Percentiles rank a stretch among this genome's conserved stretches.
Evolutionary conservation across 257 asterid genomes (phyloP).

Genomic region (Apocynum venetum): DNA sequence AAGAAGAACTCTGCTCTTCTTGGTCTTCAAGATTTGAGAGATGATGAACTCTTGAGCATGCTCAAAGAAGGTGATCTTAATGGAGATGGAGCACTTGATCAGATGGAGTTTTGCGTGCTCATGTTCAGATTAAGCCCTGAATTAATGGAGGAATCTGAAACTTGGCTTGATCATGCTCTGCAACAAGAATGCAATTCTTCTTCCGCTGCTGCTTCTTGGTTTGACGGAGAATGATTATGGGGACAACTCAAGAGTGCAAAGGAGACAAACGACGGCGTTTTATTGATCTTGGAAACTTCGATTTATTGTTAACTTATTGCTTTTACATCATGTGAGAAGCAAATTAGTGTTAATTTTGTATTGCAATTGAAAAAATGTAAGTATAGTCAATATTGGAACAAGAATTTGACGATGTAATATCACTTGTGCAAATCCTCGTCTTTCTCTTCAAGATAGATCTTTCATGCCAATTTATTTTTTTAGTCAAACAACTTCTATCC

Average conservation of each 20-base stretch:
- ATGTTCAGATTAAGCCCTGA: constrained; percentile 88
- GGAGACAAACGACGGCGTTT: background rate
- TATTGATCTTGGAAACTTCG: background rate
- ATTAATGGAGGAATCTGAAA: constrained; percentile 57
- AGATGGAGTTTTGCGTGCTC: constrained; percentile 82
- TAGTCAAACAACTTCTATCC: too few species aligned
- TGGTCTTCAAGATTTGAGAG: constrained; percentile 66
- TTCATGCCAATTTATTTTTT: too few species aligned
- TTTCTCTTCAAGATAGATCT: too few species aligned
- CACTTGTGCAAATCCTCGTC: too few species aligned
- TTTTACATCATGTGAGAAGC: background rate
- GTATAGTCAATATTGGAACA: background rate
- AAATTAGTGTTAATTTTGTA: background rate
- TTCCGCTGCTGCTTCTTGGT: constrained; percentile 1
- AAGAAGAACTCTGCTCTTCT: constrained; percentile 59
- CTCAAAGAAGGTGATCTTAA: constrained; percentile 59
- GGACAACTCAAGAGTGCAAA: background rate
- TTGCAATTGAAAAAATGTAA: background rate
- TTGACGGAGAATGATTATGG: background rate
- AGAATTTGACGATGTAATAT: background rate
- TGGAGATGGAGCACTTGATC: constrained; percentile 64
- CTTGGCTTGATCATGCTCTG: constrained; percentile 48
- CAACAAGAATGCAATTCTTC: constrained; percentile 26
- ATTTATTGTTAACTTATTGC: background rate
- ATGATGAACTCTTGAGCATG: constrained; percentile 66